Conservation (phyloP, 2,329 filamentous ascomycete species). For the Pseudopithomyces chartarum region DNA sequence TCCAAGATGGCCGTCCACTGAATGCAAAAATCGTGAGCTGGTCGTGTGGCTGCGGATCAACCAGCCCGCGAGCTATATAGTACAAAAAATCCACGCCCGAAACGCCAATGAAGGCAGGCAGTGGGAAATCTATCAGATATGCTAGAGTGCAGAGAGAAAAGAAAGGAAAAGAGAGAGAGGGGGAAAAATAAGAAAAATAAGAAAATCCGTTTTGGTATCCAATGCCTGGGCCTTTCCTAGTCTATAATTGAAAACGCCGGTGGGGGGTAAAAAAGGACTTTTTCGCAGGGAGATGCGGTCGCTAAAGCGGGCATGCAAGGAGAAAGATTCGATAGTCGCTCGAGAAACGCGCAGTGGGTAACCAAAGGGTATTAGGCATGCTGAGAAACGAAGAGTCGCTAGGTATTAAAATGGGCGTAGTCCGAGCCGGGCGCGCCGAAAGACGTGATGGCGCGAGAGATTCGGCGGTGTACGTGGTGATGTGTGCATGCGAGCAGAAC, state of each 20-base stretch:
- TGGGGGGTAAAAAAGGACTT: conserved; percentile 30
- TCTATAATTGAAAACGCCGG: conserved; percentile 47
- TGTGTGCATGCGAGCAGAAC: conserved; percentile 19
- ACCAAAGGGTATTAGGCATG: conserved; percentile 45
- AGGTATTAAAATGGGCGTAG: conserved; percentile 45
- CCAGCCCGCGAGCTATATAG: conserved; percentile 39
- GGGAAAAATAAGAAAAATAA: conserved; percentile 28
- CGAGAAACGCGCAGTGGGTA: conserved; percentile 32
- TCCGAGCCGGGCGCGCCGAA: conserved; percentile 24
- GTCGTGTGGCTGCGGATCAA: conserved; percentile 32
- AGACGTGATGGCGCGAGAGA: conserved; percentile 12
- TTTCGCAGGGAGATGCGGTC: conserved; percentile 44
- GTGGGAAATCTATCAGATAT: conserved; percentile 41
- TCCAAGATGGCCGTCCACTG: conserved; percentile 35
- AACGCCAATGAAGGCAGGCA: conserved; percentile 40
- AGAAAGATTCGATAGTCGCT: conserved; percentile 27
- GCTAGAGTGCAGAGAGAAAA: conserved; percentile 18
- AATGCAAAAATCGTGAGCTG: conserved; percentile 40
- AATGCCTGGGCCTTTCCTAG: conserved; percentile 46
- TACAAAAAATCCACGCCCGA: conserved; percentile 37
- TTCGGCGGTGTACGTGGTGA: conserved; percentile 13
- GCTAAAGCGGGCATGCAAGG: conserved; percentile 31
- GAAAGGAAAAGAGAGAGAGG: conserved; percentile 8
- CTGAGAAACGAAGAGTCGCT: conserved; percentile 39
- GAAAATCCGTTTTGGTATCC: conserved; percentile 46